phyloP scores from a whole-genome alignment of 176 grass and related monocot genomes.

The Ampelocalamus luodianensis region DNA sequence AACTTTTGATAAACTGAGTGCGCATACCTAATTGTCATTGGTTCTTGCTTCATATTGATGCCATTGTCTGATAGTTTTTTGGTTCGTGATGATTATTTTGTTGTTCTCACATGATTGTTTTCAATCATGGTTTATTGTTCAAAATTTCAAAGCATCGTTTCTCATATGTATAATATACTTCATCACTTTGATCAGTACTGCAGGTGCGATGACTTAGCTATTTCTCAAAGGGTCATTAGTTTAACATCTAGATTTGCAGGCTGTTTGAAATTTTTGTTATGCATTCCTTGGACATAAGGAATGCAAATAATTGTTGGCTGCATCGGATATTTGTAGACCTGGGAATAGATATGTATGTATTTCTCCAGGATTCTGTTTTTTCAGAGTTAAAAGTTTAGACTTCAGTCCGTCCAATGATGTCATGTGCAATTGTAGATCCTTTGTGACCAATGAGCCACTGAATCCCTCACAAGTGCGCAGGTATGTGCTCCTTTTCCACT shows the following conservation, averaged over 20 bases:
- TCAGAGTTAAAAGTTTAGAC: background rate
- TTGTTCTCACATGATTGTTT: slow-evolving; percentile 6
- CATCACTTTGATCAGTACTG: background rate
- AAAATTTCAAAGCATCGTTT: background rate
- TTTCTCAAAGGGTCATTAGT: background rate
- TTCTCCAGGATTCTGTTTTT: background rate
- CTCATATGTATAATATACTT: background rate
- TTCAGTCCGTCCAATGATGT: background rate
- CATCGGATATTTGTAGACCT: background rate
- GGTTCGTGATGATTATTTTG: background rate
- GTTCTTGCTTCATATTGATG: background rate
- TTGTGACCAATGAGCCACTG: background rate
- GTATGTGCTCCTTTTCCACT: background rate
- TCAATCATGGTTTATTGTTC: background rate
- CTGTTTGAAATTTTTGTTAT: background rate
- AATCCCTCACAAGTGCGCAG: background rate
- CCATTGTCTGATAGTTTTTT: background rate
- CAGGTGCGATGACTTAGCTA: background rate
- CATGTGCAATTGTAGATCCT: background rate
- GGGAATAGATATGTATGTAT: background rate
- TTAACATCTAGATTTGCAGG: background rate
- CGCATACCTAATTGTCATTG: background rate
- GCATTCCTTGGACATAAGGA: background rate
- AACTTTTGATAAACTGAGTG: background rate
- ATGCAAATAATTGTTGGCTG: background rate